Conservation (phyloP, 352 stramenopile genomes). For the Globisporangium spinosum region DNA sequence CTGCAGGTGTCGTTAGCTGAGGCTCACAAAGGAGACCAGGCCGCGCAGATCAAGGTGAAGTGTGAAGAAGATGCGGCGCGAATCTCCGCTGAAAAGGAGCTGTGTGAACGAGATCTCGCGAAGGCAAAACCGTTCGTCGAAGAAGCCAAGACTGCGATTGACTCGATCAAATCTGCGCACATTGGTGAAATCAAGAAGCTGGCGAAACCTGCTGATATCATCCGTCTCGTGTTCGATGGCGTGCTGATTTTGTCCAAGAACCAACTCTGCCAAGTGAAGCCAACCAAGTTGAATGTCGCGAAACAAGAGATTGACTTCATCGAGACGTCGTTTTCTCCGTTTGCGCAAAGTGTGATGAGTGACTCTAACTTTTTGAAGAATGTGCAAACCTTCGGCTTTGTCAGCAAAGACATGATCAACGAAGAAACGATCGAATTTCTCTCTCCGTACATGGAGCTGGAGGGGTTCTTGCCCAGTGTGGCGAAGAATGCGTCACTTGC, state of each 20-base stretch:
- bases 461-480: slow-evolving; percentile 93
- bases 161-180: slow-evolving; percentile 96
- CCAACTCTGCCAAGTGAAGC: slow-evolving; percentile 89
- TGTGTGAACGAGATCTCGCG: slow-evolving; percentile 95
- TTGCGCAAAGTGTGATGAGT: slow-evolving; percentile 94
- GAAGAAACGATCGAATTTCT: slow-evolving; percentile 99
- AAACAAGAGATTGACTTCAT: slow-evolving; percentile 98
- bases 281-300: slow-evolving; percentile 93
- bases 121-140: slow-evolving; percentile 98
- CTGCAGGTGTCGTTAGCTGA: slow-evolving; percentile 95
- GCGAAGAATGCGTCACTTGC: slow-evolving; percentile 96
- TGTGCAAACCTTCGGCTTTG: slow-evolving; percentile 93
- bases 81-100: slow-evolving; percentile 94
- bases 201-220: slow-evolving; percentile 97
- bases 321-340: slow-evolving; percentile 95
- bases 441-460: slow-evolving; percentile 95
- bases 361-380: slow-evolving; percentile 97
- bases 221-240: slow-evolving; percentile 97
- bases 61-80: slow-evolving; percentile 94
- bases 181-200: slow-evolving; percentile 99
- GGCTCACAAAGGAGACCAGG: slow-evolving; percentile 96
- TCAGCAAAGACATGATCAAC: slow-evolving; percentile 98
- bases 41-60: slow-evolving; percentile 94
- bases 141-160: slow-evolving; percentile 96
- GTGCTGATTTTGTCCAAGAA: slow-evolving; percentile 97